Evolutionary conservation across 2,329 filamentous ascomycete genomes (phyloP).

Genomic region (Fusarium zealandicum): DNA sequence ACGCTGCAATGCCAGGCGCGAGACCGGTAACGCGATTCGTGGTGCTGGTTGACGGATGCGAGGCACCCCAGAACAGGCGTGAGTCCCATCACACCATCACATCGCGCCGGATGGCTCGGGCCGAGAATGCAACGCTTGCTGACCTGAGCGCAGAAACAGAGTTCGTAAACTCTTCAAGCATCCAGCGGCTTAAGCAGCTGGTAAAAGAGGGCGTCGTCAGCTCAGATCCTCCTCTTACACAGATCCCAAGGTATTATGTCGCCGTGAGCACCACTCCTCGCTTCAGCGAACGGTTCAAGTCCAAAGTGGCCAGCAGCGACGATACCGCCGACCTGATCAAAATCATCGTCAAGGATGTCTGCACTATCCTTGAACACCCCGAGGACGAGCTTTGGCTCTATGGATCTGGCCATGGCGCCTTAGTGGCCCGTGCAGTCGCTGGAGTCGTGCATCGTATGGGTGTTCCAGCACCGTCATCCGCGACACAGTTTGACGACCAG

Average conservation of each 20-base stretch:
- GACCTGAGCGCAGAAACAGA: conserved; percentile 13
- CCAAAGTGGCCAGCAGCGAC: conserved; percentile 17
- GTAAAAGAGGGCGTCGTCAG: conserved; percentile 23
- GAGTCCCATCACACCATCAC: background rate
- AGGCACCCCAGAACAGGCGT: conserved; percentile 25
- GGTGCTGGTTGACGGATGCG: conserved; percentile 33
- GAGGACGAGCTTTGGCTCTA: conserved; percentile 39
- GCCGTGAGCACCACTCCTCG: conserved; percentile 13
- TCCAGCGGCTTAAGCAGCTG: conserved; percentile 29
- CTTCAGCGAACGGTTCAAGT: conserved; percentile 24
- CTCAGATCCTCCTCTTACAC: conserved; percentile 9
- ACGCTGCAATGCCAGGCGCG: conserved; percentile 26
- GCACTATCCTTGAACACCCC: conserved; percentile 15
- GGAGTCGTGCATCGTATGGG: conserved; percentile 35
- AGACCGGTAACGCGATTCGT: conserved; percentile 27
- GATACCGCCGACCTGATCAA: conserved; percentile 30
- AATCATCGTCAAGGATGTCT: conserved; percentile 32
- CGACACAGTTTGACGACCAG: conserved; percentile 27
- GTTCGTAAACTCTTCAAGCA: conserved; percentile 29
- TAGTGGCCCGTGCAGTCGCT: conserved; percentile 34
- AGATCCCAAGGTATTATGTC: conserved; percentile 32
- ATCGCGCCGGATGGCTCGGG: background rate
- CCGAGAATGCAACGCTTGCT: background rate
- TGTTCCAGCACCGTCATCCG: conserved; percentile 3
- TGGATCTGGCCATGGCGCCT: conserved; percentile 37